A percentile compares a stretch with the other conserved stretches of the same genome.
Conservation (phyloP, 164 flowering plant species). For the Vitis amurensis region DNA sequence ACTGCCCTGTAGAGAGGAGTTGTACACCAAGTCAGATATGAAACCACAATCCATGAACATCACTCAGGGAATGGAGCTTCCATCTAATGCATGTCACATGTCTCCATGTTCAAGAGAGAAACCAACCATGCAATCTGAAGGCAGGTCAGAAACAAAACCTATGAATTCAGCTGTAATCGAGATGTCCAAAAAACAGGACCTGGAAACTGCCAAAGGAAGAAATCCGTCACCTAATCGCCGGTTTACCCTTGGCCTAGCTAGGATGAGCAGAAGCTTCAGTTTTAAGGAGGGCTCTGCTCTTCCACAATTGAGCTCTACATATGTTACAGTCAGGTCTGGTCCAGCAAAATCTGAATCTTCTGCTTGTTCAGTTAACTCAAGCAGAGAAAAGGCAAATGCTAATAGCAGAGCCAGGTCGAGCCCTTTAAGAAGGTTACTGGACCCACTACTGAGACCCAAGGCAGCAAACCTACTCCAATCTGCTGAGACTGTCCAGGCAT, state of each 20-base stretch:
- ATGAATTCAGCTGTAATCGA: conserved; percentile 7
- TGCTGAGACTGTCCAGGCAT: conserved; percentile 19
- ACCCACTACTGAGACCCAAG: conserved; percentile 63
- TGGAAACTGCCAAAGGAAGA: conserved; percentile 30
- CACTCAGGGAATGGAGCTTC: conserved; percentile 13
- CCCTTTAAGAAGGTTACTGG: conserved; percentile 78
- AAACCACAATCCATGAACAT: neutral
- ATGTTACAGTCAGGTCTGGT: conserved; percentile 43
- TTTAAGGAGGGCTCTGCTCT: conserved; percentile 51
- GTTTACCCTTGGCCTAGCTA: conserved; percentile 44
- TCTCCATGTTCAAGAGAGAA: conserved; percentile 10
- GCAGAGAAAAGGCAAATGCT: conserved; percentile 26
- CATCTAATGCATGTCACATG: conserved; percentile 20
- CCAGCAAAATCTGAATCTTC: conserved; percentile 37
- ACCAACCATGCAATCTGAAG: conserved; percentile 1
- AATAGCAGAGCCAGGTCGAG: conserved; percentile 57
- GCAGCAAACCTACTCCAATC: conserved; percentile 19
- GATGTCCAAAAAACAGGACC: conserved; percentile 19
- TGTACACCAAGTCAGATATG: conserved; percentile 12
- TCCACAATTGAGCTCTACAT: conserved; percentile 45
- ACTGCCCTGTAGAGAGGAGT: conserved; percentile 35
- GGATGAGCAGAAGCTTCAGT: conserved; percentile 67
- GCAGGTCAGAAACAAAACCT: conserved; percentile 6
- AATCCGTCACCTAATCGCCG: conserved; percentile 49
- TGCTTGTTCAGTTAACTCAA: conserved; percentile 19